Evolutionary conservation across 768 basidiomycete genomes (phyloP), one percentile per base, ranked within the genome.

Genomic region (Pisolithus orientalis): DNA sequence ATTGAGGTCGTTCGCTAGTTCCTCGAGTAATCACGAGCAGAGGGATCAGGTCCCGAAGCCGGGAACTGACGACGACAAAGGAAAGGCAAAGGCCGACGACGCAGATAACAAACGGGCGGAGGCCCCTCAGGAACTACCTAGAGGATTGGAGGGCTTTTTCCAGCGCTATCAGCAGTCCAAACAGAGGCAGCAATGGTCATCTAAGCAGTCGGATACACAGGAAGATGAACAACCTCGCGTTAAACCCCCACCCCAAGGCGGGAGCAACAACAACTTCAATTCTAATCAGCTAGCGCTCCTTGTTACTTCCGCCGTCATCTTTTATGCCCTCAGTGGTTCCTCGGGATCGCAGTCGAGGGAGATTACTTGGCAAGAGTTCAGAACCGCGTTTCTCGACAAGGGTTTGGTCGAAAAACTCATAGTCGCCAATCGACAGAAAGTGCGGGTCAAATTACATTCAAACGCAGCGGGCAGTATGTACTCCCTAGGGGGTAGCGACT

Each of bases 281-380:
- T 64, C 71, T 37, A 77, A 75, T 59, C 85, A 84, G 58, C 74
- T 79, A 4, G 80, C 80, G 59, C 62, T 87, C 51, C 72, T 84
- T 49, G 78, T 80, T 27, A 75, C 82, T 13, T 65, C 72, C 29
- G 79, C 80, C 21, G 85, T 83, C 61, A 77, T 86, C 59, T 73
- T 86, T 13, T 88, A 85, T 59, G 79, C 80, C 13, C 74, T 80
- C 52, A 78, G 83, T 11, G 64, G 65, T 28, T 74, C 72, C 38
- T 68, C 73, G 0, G 72, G 78, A 4, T 66, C 72, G 0, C 70
- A 73, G 25, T 82, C 87, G 1, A 82, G 88, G 53, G 96, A 99
- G 72, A 98, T 99, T 59, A 99, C 96, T 57, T 99, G 96, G 95
- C 94, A 97, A 71, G 96, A 98, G 70, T 99, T 99, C 75, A 84